phyloP scores from a whole-genome alignment of 257 asterid species.

The Penstemon davidsonii region DNA sequence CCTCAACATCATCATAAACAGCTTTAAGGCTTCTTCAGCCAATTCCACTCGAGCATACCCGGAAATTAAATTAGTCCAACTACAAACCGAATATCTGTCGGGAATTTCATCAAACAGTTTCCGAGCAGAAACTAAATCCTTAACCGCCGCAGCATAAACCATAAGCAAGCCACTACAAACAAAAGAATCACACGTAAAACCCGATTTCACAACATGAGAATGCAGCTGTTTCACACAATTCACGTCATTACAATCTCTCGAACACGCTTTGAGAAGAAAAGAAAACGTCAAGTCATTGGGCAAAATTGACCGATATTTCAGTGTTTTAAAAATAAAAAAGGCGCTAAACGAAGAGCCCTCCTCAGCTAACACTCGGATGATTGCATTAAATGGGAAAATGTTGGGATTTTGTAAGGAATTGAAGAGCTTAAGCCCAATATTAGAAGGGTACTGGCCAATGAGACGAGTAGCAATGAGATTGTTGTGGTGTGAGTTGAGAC shows the following conservation, averaged over 20 bases:
- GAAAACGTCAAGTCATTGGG: constrained; percentile 73
- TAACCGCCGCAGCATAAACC: constrained; percentile 46
- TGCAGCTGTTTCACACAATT: constrained; percentile 48
- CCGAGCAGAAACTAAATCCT: constrained; percentile 53
- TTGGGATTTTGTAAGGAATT: constrained; percentile 41
- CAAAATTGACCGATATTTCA: constrained; percentile 30
- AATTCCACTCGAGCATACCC: constrained; percentile 58
- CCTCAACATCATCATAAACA: constrained; percentile 51
- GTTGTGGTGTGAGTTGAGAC: constrained; percentile 55
- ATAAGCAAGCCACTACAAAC: constrained; percentile 60
- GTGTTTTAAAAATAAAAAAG: constrained; percentile 35
- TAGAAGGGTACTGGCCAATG: constrained; percentile 66
- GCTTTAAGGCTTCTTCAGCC: constrained; percentile 48
- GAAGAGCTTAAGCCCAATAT: constrained; percentile 49
- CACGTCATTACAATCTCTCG: constrained; percentile 27
- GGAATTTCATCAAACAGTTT: constrained; percentile 76
- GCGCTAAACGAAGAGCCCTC: constrained; percentile 45
- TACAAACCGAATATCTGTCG: constrained; percentile 40
- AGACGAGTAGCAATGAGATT: constrained; percentile 76
- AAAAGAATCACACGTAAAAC: constrained; percentile 39
- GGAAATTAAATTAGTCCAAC: constrained; percentile 76
- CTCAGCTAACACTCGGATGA: constrained; percentile 66
- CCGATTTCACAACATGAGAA: constrained; percentile 48
- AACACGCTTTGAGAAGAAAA: constrained; percentile 66
- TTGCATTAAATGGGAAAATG: constrained; percentile 71